Base-by-base conservation (phyloP, 257 asterid species). In the Ligustrum vulgare region DNA sequence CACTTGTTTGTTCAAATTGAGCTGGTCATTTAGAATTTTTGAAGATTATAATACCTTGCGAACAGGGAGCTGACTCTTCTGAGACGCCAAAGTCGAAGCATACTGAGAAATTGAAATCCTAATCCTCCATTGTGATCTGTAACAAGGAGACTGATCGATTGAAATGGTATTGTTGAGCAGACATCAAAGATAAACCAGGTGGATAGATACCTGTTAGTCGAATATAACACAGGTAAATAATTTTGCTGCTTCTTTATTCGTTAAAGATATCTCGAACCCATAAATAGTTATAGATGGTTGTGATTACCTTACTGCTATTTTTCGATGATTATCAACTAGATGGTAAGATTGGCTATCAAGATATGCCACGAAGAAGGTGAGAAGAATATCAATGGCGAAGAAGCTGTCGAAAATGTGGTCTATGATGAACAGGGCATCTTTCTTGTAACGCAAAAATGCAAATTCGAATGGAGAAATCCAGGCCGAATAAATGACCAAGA, bases 61-160 rank as follows among this genome's bases (percentile, higher is more conserved):
- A 93, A 93, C 32, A 91, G 82, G 67, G 90, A 82, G 91, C 98
- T 93, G 88, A 91, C 97, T 73, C 97, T 82, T 78, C 97, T 75
- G 80, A 93, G 93, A 63, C 98, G 98, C 98, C 97, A 93, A 6
- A 93, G 93, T 15, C 98, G 86, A 31, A 93, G 94, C 97, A 93
- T 93, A 77, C 95, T 90, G 6, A 93, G 90, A 72, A 91, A 31
- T 47, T 90, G 87, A 47, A 84, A 84, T 9, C 95, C 96, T 6
- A 93, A 63, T 25, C 92, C 93, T 12, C 92, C 93, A 39, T 82
- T 82, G 64, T 93, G 96, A 73, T 86, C 77, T 18, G 94, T 85
- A 91, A 90, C 89, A 80, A 89, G 85, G 72, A 86, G 82, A 83
- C 89, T 82, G 60, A 92, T 83, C 67, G 90, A 80, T 74, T 89